These are phyloP conservation scores for Ilyonectria mors-panacis DNA, from an alignment of 2,329 filamentous ascomycete species.

Conservation along the genomic window DNA sequence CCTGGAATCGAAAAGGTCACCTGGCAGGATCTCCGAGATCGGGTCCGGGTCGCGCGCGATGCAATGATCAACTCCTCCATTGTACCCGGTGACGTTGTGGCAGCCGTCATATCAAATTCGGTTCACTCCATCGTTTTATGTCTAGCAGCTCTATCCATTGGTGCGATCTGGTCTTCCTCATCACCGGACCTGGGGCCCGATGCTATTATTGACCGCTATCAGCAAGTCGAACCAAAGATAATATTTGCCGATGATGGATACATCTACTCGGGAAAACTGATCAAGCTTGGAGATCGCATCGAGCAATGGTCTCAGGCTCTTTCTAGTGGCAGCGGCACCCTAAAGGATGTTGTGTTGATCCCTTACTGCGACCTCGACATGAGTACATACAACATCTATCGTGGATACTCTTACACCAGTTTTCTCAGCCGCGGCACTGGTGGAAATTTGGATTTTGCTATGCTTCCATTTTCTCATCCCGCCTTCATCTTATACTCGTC, in stretches of 20 bases:
- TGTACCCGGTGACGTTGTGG: slow-evolving; percentile 11
- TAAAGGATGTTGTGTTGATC: slow-evolving; percentile 13
- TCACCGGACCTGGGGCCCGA: slow-evolving; percentile 19
- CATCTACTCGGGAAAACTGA: slow-evolving; percentile 12
- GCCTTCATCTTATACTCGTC: slow-evolving; percentile 26
- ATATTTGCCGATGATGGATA: slow-evolving; percentile 27
- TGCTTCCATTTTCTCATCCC: slow-evolving; percentile 30
- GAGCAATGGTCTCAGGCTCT: slow-evolving; percentile 9
- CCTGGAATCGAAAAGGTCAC: slow-evolving; percentile 3
- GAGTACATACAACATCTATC: neutral
- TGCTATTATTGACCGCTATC: slow-evolving; percentile 25
- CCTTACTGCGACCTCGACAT: neutral
- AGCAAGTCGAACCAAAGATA: slow-evolving; percentile 27
- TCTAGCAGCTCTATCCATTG: slow-evolving; percentile 15
- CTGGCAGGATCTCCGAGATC: slow-evolving; percentile 12
- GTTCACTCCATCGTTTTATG: slow-evolving; percentile 25
- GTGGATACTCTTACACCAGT: neutral
- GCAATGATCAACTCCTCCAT: slow-evolving; percentile 18
- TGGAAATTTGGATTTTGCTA: neutral
- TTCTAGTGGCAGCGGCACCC: neutral
- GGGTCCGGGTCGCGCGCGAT: neutral
- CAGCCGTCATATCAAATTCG: slow-evolving; percentile 29
- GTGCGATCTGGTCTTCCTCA: slow-evolving; percentile 27
- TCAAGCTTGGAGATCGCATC: slow-evolving; percentile 18
- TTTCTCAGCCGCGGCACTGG: slow-evolving; percentile 12